These are phyloP conservation scores for Ligustrum vulgare DNA, from an alignment of 257 asterid species.

Conservation along the genomic window DNA sequence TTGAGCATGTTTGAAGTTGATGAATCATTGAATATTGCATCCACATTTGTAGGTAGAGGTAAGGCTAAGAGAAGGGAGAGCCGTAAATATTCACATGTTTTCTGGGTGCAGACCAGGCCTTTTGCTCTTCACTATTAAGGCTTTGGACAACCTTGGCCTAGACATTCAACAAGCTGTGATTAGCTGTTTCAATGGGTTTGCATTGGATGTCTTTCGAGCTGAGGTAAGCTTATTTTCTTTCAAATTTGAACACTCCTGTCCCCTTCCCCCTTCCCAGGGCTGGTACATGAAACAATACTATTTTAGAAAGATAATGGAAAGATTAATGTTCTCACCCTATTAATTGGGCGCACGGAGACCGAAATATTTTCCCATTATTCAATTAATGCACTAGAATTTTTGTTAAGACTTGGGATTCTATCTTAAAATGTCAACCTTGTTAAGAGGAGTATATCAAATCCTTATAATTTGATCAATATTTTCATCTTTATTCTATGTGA, in stretches of 20 bases:
- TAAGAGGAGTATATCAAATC: too few species aligned
- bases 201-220: conserved; percentile 68
- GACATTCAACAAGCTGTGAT: conserved; percentile 74
- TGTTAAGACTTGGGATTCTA: too few species aligned
- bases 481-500: too few species aligned
- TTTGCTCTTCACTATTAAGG: conserved; percentile 55
- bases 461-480: too few species aligned
- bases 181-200: conserved; percentile 75
- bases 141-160: conserved; percentile 64
- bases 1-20: not conserved
- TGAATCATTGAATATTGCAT: not conserved
- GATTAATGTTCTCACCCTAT: not conserved
- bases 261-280: not conserved
- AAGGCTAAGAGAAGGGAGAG: conserved; percentile 61
- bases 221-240: conserved; percentile 41
- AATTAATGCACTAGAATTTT: not conserved
- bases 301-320: not conserved
- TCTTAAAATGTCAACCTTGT: too few species aligned
- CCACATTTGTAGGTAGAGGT: conserved; percentile 59
- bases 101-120: conserved; percentile 61
- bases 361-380: not conserved
- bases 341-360: not conserved
- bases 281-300: not conserved
- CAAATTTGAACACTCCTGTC: not conserved
- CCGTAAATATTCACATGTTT: conserved; percentile 68